Conservation (phyloP, 176 grass and related monocot genomes). For the Juncus effusus region DNA sequence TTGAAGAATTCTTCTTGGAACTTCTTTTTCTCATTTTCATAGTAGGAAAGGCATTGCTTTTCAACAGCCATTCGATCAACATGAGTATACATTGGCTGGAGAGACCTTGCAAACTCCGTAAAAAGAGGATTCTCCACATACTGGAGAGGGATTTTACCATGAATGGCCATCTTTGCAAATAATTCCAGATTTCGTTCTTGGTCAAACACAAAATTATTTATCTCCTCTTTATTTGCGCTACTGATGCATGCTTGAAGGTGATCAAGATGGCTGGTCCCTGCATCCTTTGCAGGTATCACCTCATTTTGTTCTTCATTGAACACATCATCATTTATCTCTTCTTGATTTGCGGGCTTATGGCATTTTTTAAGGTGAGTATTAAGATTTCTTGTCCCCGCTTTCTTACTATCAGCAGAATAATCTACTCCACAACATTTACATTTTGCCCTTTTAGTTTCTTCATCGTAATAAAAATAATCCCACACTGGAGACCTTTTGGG, state of each 20-base stretch:
- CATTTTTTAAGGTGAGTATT: not conserved
- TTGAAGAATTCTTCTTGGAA: slow-evolving; percentile 3
- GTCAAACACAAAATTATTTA: not conserved
- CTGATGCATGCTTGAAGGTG: not conserved
- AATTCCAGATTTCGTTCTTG: slow-evolving; percentile 1
- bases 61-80: not conserved
- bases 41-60: not conserved
- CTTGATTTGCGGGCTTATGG: no score
- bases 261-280: not conserved
- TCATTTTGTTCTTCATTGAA: not conserved
- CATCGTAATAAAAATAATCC: not conserved
- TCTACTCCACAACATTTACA: not conserved
- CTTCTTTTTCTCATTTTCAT: not conserved
- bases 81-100: slow-evolving; percentile 2
- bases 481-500: not conserved
- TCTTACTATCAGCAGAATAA: not conserved
- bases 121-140: slow-evolving; percentile 18
- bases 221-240: not conserved
- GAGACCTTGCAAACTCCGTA: not conserved
- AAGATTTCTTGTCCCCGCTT: not conserved
- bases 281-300: not conserved
- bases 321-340: not conserved
- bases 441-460: not conserved
- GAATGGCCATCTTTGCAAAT: slow-evolving; percentile 12
- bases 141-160: not conserved